These are phyloP conservation scores for Acanthamoeba culbertsoni DNA, from an alignment of 208 protist genomes.

Conservation along the genomic window DNA sequence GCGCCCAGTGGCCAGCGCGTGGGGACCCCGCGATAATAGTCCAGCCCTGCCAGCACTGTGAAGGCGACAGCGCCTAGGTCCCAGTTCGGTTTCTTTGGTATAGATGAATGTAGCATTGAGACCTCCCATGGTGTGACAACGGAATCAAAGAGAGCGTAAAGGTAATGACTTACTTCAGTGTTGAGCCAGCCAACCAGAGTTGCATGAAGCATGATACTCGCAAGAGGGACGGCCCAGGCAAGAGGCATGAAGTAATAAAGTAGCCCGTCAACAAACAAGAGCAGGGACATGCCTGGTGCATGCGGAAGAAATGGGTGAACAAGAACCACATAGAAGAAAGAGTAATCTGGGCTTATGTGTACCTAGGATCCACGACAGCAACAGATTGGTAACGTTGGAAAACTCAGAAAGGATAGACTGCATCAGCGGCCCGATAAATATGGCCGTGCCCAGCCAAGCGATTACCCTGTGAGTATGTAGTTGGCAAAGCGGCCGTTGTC, in stretches of 20 bases:
- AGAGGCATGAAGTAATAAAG: conserved; percentile 17
- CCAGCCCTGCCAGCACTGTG: neutral
- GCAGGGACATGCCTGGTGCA: neutral
- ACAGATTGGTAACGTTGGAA: neutral
- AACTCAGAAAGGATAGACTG: conserved; percentile 36
- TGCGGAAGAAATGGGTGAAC: neutral
- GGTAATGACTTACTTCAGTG: neutral
- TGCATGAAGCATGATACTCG: neutral
- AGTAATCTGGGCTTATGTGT: neutral
- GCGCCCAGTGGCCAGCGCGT: conserved; percentile 18
- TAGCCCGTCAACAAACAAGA: neutral
- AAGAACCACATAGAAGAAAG: neutral
- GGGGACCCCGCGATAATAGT: neutral
- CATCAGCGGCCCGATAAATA: neutral
- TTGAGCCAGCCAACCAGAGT: conserved; percentile 13
- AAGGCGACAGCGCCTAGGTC: neutral
- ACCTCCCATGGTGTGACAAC: neutral
- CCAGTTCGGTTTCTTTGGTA: conserved; percentile 3
- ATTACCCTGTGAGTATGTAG: neutral
- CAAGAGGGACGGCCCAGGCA: neutral
- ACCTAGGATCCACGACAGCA: neutral
- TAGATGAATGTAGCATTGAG: neutral
- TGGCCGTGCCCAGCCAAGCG: neutral
- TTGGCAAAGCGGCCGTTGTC: no score
- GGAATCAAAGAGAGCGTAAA: neutral